Base-by-base conservation (phyloP, 345 rosid genomes). In the Moricandia moricandioides region DNA sequence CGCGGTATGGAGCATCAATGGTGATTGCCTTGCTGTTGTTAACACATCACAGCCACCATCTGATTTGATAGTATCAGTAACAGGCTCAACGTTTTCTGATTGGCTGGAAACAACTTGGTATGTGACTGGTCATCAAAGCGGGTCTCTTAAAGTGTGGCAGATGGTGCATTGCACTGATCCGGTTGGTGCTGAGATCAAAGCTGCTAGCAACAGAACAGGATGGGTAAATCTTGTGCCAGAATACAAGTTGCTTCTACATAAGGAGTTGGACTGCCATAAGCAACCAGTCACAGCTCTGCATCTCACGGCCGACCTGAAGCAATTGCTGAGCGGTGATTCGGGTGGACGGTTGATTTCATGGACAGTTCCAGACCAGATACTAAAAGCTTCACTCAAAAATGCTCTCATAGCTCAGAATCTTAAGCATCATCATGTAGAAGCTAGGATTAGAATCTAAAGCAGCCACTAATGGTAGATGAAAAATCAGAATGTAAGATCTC, bases 71-170 rank as follows among this genome's bases (percentile, higher is more conserved):
- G 83, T 91, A 56, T 96, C 94, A 0, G 93, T 92, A 71, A 92
- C 97, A 4, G 88, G 95, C 45, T 84, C 96, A 61, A 84, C 88
- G 26, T 86, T 72, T 77, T 92, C 98, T 0, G 99, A 96, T 81
- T 96, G 99, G 98, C 83, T 79, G 76, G 98, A 92, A 80, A 89
- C 90, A 55, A 85, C 84, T 71, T 96, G 98, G 98, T 92, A 89
- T 52, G 95, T 85, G 72, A 92, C 99, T 9, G 99, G 99, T 65
- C 99, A 96, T 82, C 99, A 92, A 81, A 96, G 98, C 78, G 99
- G 99, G 16, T 90, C 99, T 1, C 83, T 96, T 69, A 96, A 87
- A 85, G 88, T 96, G 65, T 96, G 99, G 99, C 89, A 86, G 65
- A 91, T 96, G 98, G 74, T 96, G 40, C 95, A 96, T 80, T 78